Percentiles rank a stretch among this genome's conserved stretches.
Evolutionary conservation across 352 stramenopile genomes (phyloP).

Genomic region (Phytophthora pluvialis): DNA sequence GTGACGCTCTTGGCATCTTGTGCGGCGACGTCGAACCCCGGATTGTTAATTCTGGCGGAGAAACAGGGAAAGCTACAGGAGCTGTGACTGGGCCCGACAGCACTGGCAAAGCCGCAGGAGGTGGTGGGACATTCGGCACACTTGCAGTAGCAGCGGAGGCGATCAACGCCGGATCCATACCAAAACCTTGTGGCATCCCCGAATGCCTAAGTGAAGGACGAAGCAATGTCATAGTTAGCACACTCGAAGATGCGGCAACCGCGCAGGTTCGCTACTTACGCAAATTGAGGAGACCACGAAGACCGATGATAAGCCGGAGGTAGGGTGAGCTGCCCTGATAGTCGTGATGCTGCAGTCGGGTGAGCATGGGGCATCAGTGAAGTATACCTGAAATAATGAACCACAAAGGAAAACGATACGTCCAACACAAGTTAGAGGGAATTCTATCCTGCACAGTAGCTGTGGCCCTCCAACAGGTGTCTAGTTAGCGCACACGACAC

Average conservation of each 20-base stretch:
- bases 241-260: background rate
- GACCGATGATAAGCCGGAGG: slow-evolving; percentile 3
- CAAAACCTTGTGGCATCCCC: background rate
- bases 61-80: background rate
- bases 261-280: background rate
- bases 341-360: background rate
- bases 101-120: background rate
- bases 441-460: background rate
- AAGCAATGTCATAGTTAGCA: background rate
- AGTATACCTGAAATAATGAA: background rate
- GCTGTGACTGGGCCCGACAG: background rate
- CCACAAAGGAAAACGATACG: slow-evolving; percentile 4
- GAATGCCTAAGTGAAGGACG: background rate
- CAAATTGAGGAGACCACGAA: background rate
- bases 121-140: background rate
- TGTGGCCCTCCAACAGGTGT: background rate
- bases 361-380: slow-evolving; percentile 9
- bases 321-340: background rate
- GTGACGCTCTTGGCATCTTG: background rate
- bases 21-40: background rate
- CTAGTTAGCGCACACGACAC: slow-evolving; percentile 13
- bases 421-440: slow-evolving; percentile 15
- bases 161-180: background rate
- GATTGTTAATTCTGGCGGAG: background rate
- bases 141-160: background rate